Percentiles rank a stretch among this genome's conserved stretches.
Evolutionary conservation across 2,329 filamentous ascomycete species (phyloP).

Genomic region (Penicillium sp.): DNA sequence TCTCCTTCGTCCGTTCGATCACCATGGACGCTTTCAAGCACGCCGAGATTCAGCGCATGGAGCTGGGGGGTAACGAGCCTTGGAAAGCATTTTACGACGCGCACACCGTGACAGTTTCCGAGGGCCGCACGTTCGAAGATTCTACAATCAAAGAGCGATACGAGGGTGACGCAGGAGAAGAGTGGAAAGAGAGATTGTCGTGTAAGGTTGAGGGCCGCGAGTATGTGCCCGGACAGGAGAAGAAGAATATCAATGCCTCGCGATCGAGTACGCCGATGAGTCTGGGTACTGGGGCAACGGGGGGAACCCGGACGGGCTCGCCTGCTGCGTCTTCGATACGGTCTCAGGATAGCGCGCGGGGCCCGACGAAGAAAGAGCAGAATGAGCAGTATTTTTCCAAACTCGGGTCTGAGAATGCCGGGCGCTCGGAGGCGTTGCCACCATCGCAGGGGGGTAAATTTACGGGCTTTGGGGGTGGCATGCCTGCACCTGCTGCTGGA

Average conservation of each 20-base stretch:
- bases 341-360: conserved; percentile 24
- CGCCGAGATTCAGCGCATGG: conserved; percentile 89
- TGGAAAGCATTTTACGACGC: conserved; percentile 86
- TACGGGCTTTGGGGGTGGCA: conserved; percentile 80
- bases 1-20: conserved; percentile 95
- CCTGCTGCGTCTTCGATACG: conserved; percentile 24
- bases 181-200: conserved; percentile 87
- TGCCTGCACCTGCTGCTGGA: conserved; percentile 51
- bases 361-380: conserved; percentile 57
- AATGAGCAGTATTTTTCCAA: conserved; percentile 90
- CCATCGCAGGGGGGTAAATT: conserved; percentile 94
- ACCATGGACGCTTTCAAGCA: conserved; percentile 99
- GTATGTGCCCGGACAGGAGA: conserved; percentile 72
- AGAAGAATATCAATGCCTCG: conserved; percentile 38
- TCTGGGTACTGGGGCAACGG: conserved; percentile 4
- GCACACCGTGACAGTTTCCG: conserved; percentile 64
- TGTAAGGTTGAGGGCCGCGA: conserved; percentile 85
- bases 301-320: conserved; percentile 17
- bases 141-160: conserved; percentile 89
- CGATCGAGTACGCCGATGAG: conserved; percentile 29
- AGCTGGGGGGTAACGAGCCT: conserved; percentile 80
- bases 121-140: conserved; percentile 73
- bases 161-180: conserved; percentile 83
- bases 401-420: conserved; percentile 79
- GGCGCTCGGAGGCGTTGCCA: conserved; percentile 68